A percentile compares a stretch with the other conserved stretches of the same genome.
Conservation (phyloP, 208 protist genomes). For the Naegleria gruberi region DNA sequence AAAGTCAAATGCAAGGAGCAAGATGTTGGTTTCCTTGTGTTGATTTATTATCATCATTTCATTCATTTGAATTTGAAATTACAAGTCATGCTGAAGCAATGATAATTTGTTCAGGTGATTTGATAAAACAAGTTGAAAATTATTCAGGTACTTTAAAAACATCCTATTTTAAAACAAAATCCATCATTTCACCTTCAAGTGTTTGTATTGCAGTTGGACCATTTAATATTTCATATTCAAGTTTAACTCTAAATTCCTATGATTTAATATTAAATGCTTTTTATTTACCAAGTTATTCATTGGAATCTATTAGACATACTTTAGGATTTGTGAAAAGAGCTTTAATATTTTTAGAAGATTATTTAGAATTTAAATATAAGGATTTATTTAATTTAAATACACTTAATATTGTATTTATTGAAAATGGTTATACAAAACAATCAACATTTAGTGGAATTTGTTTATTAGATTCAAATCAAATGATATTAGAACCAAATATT, state of each 20-base stretch:
- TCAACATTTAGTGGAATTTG: neutral
- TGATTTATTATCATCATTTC: neutral
- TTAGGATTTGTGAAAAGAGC: neutral
- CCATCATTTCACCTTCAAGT: neutral
- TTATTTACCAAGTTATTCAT: neutral
- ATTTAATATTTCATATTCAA: constrained; percentile 4
- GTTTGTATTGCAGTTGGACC: neutral
- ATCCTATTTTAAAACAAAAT: neutral
- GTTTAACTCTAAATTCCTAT: neutral
- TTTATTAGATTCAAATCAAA: neutral
- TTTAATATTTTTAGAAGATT: constrained; percentile 13
- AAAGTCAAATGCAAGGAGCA: neutral
- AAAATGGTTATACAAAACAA: neutral
- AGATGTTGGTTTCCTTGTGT: constrained; percentile 9
- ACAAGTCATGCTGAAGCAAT: neutral
- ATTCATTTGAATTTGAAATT: constrained; percentile 4
- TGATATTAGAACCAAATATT: neutral
- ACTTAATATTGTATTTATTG: neutral
- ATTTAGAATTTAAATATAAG: neutral
- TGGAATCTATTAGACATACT: neutral
- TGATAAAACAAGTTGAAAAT: neutral
- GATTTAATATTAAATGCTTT: neutral
- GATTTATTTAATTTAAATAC: neutral
- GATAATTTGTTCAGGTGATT: neutral
- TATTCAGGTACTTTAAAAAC: neutral